Base-by-base conservation (phyloP, 257 asterid species). In the Nicotiana benthamiana region DNA sequence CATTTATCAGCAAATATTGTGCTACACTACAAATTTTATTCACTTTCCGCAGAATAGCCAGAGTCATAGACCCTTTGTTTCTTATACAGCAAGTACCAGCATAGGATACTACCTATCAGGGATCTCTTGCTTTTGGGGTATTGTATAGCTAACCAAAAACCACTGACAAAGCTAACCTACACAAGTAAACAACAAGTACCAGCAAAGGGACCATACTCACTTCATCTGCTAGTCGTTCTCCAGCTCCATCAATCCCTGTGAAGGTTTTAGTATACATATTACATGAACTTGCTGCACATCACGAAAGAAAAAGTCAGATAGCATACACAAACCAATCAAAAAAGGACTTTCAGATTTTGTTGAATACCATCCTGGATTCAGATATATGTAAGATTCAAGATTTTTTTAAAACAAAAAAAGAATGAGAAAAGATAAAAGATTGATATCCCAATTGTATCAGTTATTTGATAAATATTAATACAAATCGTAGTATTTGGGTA, bases 191-290 rank as follows among this genome's bases (percentile, higher is more conserved):
- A 54, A 5, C 61, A 74, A 74, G 24, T 46, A 74, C 16, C 78
- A 74, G 61, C 40, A 48, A 6, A 74, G 43, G 8, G 79, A 48
- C 79, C 57, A 80, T 77, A 86, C 97, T 90, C 90, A 95, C 99
- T 92, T 96, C 99, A 82, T 96, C 98, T 34, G 97, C 99, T 88
- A 96, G 90, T 80, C 98, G 90, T 87, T 88, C 88, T 82, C 97
- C 99, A 80, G 98, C 90, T 63, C 90, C 97, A 80, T 94, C 97
- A 83, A 94, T 91, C 81, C 99, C 99, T 9, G 95, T 80, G 89
- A 96, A 94, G 57, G 99, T 94, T 87, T 94, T 96, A 22, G 95
- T 89, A 87, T 88, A 96, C 75, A 82, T 90, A 87, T 96, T 96
- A 80, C 92, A 92, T 80, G 98, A 89, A 87, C 98, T 96, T 60